Percentiles rank a stretch among this genome's conserved stretches.
These are phyloP conservation scores for Atalantia buxifolia DNA, from an alignment of 345 rosid genomes.

Conservation along the genomic window DNA sequence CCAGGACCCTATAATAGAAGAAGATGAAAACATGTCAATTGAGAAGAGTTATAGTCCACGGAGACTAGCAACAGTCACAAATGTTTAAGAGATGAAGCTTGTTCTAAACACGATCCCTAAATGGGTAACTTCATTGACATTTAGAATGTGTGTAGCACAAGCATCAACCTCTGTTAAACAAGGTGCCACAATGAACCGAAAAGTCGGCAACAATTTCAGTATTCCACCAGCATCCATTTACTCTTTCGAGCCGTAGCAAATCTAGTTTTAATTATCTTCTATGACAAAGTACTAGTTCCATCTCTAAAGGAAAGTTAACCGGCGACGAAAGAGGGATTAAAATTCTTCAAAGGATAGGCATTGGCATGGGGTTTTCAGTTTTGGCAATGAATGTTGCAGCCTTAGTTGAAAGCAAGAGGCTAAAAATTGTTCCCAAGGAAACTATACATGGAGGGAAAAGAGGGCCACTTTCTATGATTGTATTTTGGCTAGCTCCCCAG, in stretches of 20 bases:
- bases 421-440: slow-evolving; percentile 12
- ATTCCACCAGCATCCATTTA: slow-evolving; percentile 44
- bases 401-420: slow-evolving; percentile 42
- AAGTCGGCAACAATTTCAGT: slow-evolving; percentile 25
- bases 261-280: slow-evolving; percentile 33
- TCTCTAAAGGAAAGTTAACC: slow-evolving; percentile 19
- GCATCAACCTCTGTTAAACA: slow-evolving; percentile 29
- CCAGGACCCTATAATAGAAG: slow-evolving; percentile 26
- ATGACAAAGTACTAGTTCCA: slow-evolving; percentile 50
- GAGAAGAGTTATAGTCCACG: slow-evolving; percentile 10
- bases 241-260: slow-evolving; percentile 38
- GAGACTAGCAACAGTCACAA: slow-evolving; percentile 29
- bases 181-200: slow-evolving; percentile 43
- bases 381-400: slow-evolving; percentile 43
- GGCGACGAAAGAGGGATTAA: slow-evolving; percentile 49
- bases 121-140: slow-evolving; percentile 24
- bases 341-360: slow-evolving; percentile 46
- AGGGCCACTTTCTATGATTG: slow-evolving; percentile 20
- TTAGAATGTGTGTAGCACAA: slow-evolving; percentile 23
- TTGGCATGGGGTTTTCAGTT: slow-evolving; percentile 42
- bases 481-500: slow-evolving; percentile 47
- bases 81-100: slow-evolving; percentile 44
- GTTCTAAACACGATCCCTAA: slow-evolving; percentile 27
- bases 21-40: neutral
- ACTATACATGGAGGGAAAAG: neutral